These are phyloP conservation scores for Candida sanyiensis DNA, from an alignment of 805 yeast genomes.

Conservation along the genomic window DNA sequence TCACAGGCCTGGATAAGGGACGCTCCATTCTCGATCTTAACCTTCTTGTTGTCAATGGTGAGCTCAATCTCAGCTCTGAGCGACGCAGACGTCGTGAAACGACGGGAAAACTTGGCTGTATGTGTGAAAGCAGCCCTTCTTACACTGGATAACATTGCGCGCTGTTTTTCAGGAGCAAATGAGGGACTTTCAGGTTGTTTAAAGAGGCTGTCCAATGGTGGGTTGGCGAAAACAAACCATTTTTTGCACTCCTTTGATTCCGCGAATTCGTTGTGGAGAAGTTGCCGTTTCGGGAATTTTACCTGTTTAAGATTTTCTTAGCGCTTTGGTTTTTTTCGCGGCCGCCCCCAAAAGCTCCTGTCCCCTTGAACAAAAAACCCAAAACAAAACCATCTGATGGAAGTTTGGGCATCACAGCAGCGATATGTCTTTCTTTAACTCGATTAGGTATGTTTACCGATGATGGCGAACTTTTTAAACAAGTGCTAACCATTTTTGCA, in stretches of 20 bases:
- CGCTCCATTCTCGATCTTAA: constrained; percentile 77
- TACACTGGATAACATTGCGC: constrained; percentile 16
- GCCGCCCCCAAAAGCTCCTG: neutral
- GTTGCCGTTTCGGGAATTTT: neutral
- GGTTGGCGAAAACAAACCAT: neutral
- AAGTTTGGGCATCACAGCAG: neutral
- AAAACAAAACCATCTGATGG: neutral
- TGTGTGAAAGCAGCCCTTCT: constrained; percentile 6
- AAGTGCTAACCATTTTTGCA: constrained; percentile 30
- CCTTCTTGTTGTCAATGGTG: constrained; percentile 63
- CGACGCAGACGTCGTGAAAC: constrained; percentile 31
- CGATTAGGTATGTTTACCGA: constrained; percentile 24
- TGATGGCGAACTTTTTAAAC: neutral
- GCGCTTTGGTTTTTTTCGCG: constrained; percentile 2
- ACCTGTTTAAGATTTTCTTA: neutral
- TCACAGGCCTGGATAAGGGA: constrained; percentile 89
- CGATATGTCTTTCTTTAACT: constrained; percentile 35
- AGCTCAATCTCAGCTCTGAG: constrained; percentile 49
- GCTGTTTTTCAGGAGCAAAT: no score
- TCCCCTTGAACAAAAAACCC: neutral
- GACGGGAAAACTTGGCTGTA: constrained; percentile 8
- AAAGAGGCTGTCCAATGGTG: neutral
- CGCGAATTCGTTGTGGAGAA: neutral
- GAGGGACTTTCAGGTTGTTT: neutral
- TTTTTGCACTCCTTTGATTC: neutral